Base-by-base conservation (phyloP, 768 basidiomycete genomes). In the Leccinellum albellum region DNA sequence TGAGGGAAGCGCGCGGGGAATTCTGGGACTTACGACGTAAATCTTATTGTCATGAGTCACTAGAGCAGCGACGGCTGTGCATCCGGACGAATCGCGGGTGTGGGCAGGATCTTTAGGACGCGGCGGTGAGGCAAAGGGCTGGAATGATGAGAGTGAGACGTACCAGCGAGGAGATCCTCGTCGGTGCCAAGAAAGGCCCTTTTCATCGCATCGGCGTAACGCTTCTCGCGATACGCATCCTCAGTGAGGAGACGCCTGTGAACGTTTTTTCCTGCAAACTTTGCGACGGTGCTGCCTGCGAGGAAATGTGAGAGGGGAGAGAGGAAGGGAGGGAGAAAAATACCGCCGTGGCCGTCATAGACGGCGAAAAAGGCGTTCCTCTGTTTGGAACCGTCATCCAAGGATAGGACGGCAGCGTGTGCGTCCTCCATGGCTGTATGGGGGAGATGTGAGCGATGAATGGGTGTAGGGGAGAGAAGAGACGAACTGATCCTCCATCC, bases 331-430 rank as follows among this genome's bases (percentile, higher is more conserved):
- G 29, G 44, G 28, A 48, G 23, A 40, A 13, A 26, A 83, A 62
- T 67, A 93, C 96, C 97, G 58, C 97, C 97, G 70, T 99, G 97
- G 29, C 97, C 97, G 75, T 99, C 97, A 68, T 97, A 98, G 2
- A 99, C 95, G 28, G 90, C 96, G 66, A 98, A 97, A 76, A 98
- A 95, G 1, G 91, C 81, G 69, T 87, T 89, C 6, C 76, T 75
- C 37, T 77, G 72, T 1, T 74, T 69, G 29, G 57, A 58, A 65
- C 61, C 75, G 42, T 79, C 80, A 56, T 89, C 86, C 56, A 97
- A 76, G 60, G 85, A 79, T 47, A 95, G 77, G 26, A 90, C 74
- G 37, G 84, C 79, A 17, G 90, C 79, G 73, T 98, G 96, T 1
- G 96, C 85, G 67, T 99, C 96, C 76, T 99, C 97, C 97, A 99